Percentiles rank a stretch among this genome's conserved stretches.
Conservation (phyloP, 2,329 filamentous ascomycete species). For the Arthrobotrys sphaeroides region DNA sequence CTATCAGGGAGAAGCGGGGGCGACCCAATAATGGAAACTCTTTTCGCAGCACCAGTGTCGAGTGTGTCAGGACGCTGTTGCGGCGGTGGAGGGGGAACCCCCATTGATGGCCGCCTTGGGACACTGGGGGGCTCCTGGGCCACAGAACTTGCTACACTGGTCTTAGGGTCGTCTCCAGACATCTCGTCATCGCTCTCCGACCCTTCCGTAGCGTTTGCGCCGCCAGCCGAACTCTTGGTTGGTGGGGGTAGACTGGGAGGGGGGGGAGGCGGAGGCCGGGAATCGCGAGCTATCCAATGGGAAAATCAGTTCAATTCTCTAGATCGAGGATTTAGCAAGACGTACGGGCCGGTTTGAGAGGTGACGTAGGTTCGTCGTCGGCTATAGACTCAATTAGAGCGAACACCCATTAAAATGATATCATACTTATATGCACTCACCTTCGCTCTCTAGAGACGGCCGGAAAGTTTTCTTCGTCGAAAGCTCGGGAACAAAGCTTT, state of each 20-base stretch:
- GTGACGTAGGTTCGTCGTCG: conserved; percentile 24
- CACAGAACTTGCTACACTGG: conserved; percentile 59
- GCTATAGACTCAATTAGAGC: conserved; percentile 6
- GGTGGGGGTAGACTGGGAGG: conserved; percentile 59
- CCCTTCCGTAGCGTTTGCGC: conserved; percentile 65
- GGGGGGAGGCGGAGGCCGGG: conserved; percentile 60
- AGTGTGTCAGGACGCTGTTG: conserved; percentile 20
- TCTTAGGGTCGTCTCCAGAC: conserved; percentile 67
- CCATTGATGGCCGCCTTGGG: conserved; percentile 13
- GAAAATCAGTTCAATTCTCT: background rate
- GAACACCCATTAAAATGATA: background rate
- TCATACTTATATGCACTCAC: conserved; percentile 2
- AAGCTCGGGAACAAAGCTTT: conserved; percentile 8
- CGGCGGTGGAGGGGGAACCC: conserved; percentile 61
- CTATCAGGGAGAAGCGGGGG: conserved; percentile 70
- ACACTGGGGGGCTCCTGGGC: conserved; percentile 3
- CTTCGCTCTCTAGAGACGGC: conserved; percentile 49
- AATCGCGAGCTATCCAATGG: conserved; percentile 57
- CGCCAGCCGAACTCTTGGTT: conserved; percentile 10
- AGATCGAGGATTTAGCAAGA: background rate
- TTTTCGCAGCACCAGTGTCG: conserved; percentile 18
- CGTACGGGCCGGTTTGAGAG: conserved; percentile 9
- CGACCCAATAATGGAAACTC: conserved; percentile 48
- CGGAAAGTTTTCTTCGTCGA: background rate
- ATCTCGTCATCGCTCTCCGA: conserved; percentile 91